These are phyloP conservation scores for Phyllostachys edulis DNA, from an alignment of 176 grass and related monocot genomes.

Conservation along the genomic window DNA sequence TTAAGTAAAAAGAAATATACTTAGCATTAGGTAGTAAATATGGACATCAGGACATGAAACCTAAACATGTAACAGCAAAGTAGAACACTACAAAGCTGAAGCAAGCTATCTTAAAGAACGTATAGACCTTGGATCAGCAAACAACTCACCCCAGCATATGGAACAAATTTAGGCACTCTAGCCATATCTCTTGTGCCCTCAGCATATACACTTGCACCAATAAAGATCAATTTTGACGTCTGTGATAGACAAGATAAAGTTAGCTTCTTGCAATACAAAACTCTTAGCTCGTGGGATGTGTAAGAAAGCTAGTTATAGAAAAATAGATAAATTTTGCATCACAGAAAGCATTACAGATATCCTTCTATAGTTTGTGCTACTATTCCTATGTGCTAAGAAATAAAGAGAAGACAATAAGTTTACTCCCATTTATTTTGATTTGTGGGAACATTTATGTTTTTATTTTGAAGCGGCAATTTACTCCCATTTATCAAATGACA, in stretches of 20 bases:
- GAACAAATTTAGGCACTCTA: conserved; percentile 70
- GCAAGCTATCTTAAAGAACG: not conserved
- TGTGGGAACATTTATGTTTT: no score
- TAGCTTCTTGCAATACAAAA: conserved; percentile 24
- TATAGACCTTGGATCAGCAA: not conserved
- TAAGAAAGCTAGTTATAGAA: not conserved
- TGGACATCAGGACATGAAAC: not conserved
- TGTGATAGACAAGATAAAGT: conserved; percentile 23
- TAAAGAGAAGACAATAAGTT: no score
- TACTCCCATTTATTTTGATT: no score
- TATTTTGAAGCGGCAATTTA: no score
- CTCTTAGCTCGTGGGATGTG: not conserved
- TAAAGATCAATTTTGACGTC: conserved; percentile 53
- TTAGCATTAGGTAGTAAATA: not conserved
- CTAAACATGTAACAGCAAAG: not conserved
- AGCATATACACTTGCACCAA: not conserved
- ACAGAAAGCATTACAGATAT: not conserved
- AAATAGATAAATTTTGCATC: not conserved
- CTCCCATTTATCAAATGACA: no score
- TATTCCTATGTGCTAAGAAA: not conserved
- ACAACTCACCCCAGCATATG: conserved; percentile 77
- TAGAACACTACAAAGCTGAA: not conserved
- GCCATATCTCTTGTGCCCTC: conserved; percentile 68
- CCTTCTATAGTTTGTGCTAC: not conserved
- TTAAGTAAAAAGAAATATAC: not conserved